phyloP scores from a whole-genome alignment of 2,329 filamentous ascomycete genomes.

The Gnomoniopsis sp. region DNA sequence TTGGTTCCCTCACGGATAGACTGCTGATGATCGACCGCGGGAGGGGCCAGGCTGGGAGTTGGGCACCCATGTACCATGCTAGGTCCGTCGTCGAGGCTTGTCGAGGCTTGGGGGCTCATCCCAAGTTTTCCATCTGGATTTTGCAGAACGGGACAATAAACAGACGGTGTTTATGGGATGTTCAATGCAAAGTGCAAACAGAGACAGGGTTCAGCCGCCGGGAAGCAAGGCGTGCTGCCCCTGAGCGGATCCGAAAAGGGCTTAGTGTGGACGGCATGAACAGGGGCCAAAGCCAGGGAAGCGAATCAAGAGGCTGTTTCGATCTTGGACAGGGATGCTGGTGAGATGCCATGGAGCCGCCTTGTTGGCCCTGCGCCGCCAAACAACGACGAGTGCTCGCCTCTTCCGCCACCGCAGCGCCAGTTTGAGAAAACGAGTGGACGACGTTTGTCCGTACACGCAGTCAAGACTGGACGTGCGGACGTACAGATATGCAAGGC shows the following conservation, averaged over 20 bases:
- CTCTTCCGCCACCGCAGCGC: too few relatives aligned
- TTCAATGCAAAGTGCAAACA: neutral
- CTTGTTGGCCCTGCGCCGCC: neutral
- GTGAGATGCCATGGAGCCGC: constrained; percentile 1
- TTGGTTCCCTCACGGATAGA: neutral
- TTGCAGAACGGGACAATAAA: neutral
- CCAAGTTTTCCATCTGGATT: neutral
- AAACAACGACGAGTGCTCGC: neutral
- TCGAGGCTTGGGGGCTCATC: neutral
- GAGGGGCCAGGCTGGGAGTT: neutral
- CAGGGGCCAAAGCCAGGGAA: neutral
- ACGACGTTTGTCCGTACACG: too few relatives aligned
- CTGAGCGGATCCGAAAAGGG: neutral
- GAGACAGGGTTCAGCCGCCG: neutral
- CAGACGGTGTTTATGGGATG: neutral
- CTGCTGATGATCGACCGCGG: neutral
- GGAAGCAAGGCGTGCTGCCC: neutral
- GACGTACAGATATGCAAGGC: too few relatives aligned
- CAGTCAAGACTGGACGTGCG: too few relatives aligned
- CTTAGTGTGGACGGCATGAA: neutral
- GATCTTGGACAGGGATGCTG: constrained; percentile 2
- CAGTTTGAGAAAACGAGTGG: too few relatives aligned
- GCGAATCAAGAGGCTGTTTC: neutral
- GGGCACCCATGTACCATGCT: neutral
- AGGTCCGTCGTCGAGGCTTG: too few relatives aligned